A percentile compares a stretch with the other conserved stretches of the same genome.
These are phyloP conservation scores for Arthrobotrys entomopaga DNA, from an alignment of 2,329 filamentous ascomycete genomes.

Conservation along the genomic window DNA sequence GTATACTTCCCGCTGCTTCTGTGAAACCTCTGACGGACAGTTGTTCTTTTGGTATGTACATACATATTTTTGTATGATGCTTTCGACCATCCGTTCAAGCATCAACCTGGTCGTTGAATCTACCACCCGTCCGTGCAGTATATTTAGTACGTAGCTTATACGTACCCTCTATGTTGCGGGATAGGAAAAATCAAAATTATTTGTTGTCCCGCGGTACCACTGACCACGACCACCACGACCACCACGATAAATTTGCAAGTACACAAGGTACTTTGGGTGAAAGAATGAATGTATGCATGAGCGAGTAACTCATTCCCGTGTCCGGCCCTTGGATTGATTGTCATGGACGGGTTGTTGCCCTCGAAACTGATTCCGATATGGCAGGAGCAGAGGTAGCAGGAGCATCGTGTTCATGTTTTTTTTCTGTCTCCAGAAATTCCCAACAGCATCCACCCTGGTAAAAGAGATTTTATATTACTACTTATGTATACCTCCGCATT, in stretches of 20 bases:
- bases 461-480: constrained; percentile 15
- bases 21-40: constrained; percentile 44
- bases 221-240: constrained; percentile 10
- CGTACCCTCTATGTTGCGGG: neutral
- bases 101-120: constrained; percentile 18
- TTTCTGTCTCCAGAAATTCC: constrained; percentile 8
- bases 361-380: constrained; percentile 16
- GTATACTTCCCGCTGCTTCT: constrained; percentile 7
- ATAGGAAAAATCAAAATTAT: constrained; percentile 10
- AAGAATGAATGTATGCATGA: too few relatives aligned
- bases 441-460: neutral
- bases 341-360: constrained; percentile 3
- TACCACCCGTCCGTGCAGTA: constrained; percentile 19
- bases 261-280: too few relatives aligned
- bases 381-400: neutral
- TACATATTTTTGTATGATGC: constrained; percentile 28
- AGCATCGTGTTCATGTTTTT: neutral
- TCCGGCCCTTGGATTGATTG: too few relatives aligned
- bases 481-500: constrained; percentile 15
- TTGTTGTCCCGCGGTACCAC: constrained; percentile 16
- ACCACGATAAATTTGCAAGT: too few relatives aligned
- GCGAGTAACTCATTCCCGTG: too few relatives aligned
- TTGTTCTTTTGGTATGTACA: constrained; percentile 10
- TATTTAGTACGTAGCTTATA: too few relatives aligned
- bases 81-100: constrained; percentile 17